Evolutionary conservation across 805 yeast species (phyloP).

Genomic region (Torulaspora quercuum): DNA sequence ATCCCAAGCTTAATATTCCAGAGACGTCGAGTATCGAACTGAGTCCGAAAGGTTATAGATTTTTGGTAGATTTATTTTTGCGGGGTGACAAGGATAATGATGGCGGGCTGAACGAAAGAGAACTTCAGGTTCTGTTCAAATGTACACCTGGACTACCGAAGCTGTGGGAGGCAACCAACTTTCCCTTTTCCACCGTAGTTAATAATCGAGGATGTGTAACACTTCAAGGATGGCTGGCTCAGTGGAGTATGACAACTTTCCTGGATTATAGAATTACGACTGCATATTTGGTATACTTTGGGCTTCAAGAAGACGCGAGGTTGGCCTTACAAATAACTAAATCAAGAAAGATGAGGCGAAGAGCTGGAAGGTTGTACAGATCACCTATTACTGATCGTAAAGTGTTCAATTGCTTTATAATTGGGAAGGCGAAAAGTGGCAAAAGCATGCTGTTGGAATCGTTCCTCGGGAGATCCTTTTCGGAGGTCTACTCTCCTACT

Average conservation of each 20-base stretch:
- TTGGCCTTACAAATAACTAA: slow-evolving; percentile 75
- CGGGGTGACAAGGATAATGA: slow-evolving; percentile 93
- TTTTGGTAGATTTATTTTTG: slow-evolving; percentile 83
- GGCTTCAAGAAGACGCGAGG: slow-evolving; percentile 59
- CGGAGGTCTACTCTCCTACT: slow-evolving; percentile 75
- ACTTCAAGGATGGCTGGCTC: slow-evolving; percentile 97
- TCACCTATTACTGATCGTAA: slow-evolving; percentile 75
- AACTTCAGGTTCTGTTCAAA: slow-evolving; percentile 62
- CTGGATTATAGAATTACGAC: slow-evolving; percentile 79
- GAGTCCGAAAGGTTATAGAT: slow-evolving; percentile 87
- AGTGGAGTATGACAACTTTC: slow-evolving; percentile 95
- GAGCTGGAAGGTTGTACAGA: slow-evolving; percentile 64
- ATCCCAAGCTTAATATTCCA: slow-evolving; percentile 75
- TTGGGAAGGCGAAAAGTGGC: slow-evolving; percentile 86
- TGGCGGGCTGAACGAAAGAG: slow-evolving; percentile 83
- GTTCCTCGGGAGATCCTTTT: slow-evolving; percentile 69
- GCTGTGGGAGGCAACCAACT: slow-evolving; percentile 79
- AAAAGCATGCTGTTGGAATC: slow-evolving; percentile 81
- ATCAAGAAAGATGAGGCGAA: slow-evolving; percentile 64
- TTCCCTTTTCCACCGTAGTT: slow-evolving; percentile 84
- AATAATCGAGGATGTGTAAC: slow-evolving; percentile 89
- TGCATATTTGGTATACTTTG: slow-evolving; percentile 85
- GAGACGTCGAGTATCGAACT: slow-evolving; percentile 78
- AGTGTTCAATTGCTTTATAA: slow-evolving; percentile 82
- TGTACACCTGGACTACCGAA: slow-evolving; percentile 94